A percentile compares a stretch with the other conserved stretches of the same genome.
phyloP scores from a whole-genome alignment of 768 basidiomycete species.

The Mycena belliarum region DNA sequence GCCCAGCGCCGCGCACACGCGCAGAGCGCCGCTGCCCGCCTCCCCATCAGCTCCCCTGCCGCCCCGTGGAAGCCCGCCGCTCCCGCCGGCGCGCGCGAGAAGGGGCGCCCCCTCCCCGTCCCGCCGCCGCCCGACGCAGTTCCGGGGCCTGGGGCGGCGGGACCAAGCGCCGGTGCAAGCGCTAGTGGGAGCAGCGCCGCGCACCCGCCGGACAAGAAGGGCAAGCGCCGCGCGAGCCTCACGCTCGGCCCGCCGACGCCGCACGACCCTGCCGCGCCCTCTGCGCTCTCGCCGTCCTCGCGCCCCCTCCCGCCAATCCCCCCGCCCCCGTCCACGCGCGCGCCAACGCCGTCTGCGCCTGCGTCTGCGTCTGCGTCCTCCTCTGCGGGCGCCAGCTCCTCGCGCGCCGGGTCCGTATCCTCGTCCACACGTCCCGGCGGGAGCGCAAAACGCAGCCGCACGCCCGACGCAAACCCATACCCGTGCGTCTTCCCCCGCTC shows the following conservation, averaged over 20 bases:
- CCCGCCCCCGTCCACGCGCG: background rate
- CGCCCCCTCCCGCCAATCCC: conserved; percentile 3
- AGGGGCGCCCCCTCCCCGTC: conserved; percentile 9
- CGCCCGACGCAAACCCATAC: background rate
- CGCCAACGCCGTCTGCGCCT: no score
- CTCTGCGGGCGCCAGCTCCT: no score
- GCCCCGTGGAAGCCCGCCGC: background rate
- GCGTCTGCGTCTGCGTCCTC: background rate
- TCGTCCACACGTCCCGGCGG: background rate
- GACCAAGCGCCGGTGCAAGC: background rate
- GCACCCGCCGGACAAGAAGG: conserved; percentile 1
- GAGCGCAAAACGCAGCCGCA: background rate
- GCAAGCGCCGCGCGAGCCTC: conserved; percentile 9
- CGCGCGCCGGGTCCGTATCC: no score
- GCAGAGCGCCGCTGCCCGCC: background rate
- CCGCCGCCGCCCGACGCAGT: conserved; percentile 20
- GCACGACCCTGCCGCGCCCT: background rate
- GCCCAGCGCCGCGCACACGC: conserved; percentile 2
- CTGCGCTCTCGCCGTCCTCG: background rate
- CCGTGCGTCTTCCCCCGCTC: background rate
- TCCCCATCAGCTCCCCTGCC: conserved; percentile 10
- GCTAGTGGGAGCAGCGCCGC: no score
- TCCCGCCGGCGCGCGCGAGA: background rate
- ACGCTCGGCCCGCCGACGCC: background rate
- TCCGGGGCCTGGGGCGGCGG: background rate